A percentile compares a stretch with the other conserved stretches of the same genome.
These are phyloP conservation scores for Diddensiella caesifluorescens DNA, from an alignment of 805 yeast genomes.

Conservation along the genomic window DNA sequence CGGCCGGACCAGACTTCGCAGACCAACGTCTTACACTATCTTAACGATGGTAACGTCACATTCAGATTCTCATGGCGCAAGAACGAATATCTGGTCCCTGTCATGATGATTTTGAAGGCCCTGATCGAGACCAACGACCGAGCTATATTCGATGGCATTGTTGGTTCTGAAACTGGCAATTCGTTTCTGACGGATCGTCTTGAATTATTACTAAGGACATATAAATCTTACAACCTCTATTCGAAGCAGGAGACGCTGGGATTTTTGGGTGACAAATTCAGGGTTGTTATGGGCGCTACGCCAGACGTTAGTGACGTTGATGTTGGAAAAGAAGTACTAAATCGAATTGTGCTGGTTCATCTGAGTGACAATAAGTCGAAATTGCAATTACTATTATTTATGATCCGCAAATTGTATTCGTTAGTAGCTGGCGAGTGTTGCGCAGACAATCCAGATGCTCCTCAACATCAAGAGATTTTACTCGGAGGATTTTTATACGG, in stretches of 20 bases:
- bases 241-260: constrained; percentile 88
- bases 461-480: constrained; percentile 95
- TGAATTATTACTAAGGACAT: constrained; percentile 84
- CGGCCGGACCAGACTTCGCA: constrained; percentile 97
- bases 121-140: constrained; percentile 85
- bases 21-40: constrained; percentile 93
- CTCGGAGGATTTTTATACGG: constrained; percentile 96
- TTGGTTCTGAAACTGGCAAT: constrained; percentile 79
- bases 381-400: constrained; percentile 80
- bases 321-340: constrained; percentile 80
- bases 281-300: constrained; percentile 86
- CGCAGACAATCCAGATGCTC: constrained; percentile 98
- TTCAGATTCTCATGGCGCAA: constrained; percentile 97
- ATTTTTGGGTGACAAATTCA: constrained; percentile 90
- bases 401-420: constrained; percentile 92
- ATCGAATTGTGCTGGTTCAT: constrained; percentile 85
- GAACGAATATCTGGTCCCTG: constrained; percentile 92
- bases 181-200: constrained; percentile 97
- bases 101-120: constrained; percentile 86
- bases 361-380: constrained; percentile 65
- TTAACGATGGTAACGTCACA: constrained; percentile 92
- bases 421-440: constrained; percentile 95
- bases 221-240: constrained; percentile 71
- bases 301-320: constrained; percentile 84
- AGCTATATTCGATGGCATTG: constrained; percentile 93